A percentile compares a stretch with the other conserved stretches of the same genome.
Evolutionary conservation across 2,329 filamentous ascomycete species (phyloP).

Genomic region (Xylariaceae sp.): DNA sequence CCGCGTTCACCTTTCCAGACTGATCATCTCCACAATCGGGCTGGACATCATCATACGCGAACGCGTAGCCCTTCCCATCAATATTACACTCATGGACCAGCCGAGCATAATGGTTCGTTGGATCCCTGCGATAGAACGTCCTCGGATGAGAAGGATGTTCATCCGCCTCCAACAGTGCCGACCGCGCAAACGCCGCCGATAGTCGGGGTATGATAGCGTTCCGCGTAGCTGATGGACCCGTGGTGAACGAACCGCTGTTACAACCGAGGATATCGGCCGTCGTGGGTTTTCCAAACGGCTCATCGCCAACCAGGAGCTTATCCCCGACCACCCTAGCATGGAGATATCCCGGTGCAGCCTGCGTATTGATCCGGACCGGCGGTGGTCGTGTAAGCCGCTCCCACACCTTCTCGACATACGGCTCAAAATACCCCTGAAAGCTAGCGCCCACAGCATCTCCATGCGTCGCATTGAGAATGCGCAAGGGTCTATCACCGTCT

Average conservation of each 20-base stretch:
- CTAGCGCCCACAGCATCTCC: slow-evolving; percentile 38
- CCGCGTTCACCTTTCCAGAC: slow-evolving; percentile 51
- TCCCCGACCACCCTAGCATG: slow-evolving; percentile 42
- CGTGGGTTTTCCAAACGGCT: slow-evolving; percentile 50
- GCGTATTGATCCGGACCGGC: slow-evolving; percentile 56
- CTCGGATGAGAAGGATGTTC: slow-evolving; percentile 35
- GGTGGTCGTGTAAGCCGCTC: slow-evolving; percentile 29
- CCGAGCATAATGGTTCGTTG: slow-evolving; percentile 54
- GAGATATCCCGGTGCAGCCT: slow-evolving; percentile 52
- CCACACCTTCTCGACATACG: slow-evolving; percentile 41
- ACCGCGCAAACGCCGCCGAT: slow-evolving; percentile 51
- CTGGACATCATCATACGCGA: slow-evolving; percentile 57
- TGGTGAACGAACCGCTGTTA: slow-evolving; percentile 56
- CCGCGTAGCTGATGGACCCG: slow-evolving; percentile 35
- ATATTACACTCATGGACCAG: slow-evolving; percentile 51
- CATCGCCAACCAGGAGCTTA: slow-evolving; percentile 35
- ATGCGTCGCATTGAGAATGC: slow-evolving; percentile 43
- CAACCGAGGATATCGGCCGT: slow-evolving; percentile 62
- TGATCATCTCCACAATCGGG: slow-evolving; percentile 47
- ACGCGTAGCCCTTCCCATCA: slow-evolving; percentile 54
- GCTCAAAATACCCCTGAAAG: slow-evolving; percentile 42
- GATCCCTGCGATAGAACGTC: slow-evolving; percentile 36
- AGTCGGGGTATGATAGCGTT: slow-evolving; percentile 44
- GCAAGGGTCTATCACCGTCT: slow-evolving; percentile 31
- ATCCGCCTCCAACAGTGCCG: slow-evolving; percentile 44